These are phyloP conservation scores for Nannochloris sp. DNA, from an alignment of 139 green algal genomes.

Conservation along the genomic window DNA sequence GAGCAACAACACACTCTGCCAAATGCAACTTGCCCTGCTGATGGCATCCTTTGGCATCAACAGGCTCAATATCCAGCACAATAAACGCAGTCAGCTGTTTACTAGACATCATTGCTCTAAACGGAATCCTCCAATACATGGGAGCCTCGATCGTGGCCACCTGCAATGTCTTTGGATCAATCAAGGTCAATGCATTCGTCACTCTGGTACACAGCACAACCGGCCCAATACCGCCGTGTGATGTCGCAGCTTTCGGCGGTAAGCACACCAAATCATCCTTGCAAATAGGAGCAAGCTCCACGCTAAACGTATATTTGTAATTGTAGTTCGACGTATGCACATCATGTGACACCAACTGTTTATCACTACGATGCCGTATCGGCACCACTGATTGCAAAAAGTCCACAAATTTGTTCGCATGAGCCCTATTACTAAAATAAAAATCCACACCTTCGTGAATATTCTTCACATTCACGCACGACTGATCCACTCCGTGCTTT, in stretches of 20 bases:
- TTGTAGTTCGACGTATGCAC: constrained; percentile 89
- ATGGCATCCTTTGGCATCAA: constrained; percentile 7
- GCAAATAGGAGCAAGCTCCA: constrained; percentile 91
- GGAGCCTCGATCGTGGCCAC: constrained; percentile 40
- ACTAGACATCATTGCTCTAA: constrained; percentile 47
- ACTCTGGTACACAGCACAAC: constrained; percentile 82
- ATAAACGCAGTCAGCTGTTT: constrained; percentile 78
- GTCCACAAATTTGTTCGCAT: constrained; percentile 90
- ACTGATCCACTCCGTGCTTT: constrained; percentile 72
- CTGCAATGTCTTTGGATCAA: constrained; percentile 77
- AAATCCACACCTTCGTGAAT: constrained; percentile 93
- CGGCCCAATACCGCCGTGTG: constrained; percentile 71
- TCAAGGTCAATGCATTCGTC: constrained; percentile 73
- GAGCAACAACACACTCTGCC: constrained; percentile 61
- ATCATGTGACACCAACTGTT: constrained; percentile 96
- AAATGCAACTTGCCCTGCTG: constrained; percentile 5
- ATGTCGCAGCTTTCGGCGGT: constrained; percentile 56
- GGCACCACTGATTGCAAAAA: constrained; percentile 68
- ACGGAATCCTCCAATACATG: constrained; percentile 70
- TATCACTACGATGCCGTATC: constrained; percentile 64
- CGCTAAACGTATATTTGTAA: constrained; percentile 98
- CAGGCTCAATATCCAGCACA: constrained; percentile 81
- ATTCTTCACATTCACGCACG: constrained; percentile 71
- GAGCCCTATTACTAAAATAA: constrained; percentile 75
- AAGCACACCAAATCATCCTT: constrained; percentile 95